Percentiles rank a stretch among this genome's conserved stretches.
Conservation (phyloP, 257 asterid genomes). For the Cordia subcordata region DNA sequence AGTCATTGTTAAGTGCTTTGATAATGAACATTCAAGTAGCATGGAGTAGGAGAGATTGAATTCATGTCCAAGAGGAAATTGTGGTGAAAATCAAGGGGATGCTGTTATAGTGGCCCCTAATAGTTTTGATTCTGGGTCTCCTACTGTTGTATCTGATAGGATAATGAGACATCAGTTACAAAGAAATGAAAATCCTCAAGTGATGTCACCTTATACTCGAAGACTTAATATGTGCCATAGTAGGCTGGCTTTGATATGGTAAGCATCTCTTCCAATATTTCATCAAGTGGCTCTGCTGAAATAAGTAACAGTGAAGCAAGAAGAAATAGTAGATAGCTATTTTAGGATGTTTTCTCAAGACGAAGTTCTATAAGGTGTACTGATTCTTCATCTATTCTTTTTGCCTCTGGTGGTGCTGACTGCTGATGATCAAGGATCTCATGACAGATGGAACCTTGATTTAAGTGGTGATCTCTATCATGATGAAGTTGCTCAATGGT, state of each 20-base stretch:
- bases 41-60: constrained; percentile 15
- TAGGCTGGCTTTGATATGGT: constrained; percentile 54
- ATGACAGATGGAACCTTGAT: constrained; percentile 66
- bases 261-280: constrained; percentile 60
- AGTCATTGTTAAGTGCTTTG: constrained; percentile 15
- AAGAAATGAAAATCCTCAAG: constrained; percentile 36
- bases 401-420: constrained; percentile 51
- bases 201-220: constrained; percentile 46
- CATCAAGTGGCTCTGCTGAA: constrained; percentile 54
- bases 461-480: constrained; percentile 46
- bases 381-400: constrained; percentile 52
- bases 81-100: constrained; percentile 20
- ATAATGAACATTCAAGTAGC: constrained; percentile 25
- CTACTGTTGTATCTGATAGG: constrained; percentile 35
- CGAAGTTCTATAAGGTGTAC: constrained; percentile 52
- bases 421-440: constrained; percentile 46
- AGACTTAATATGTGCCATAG: constrained; percentile 40
- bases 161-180: constrained; percentile 28
- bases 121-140: constrained; percentile 37
- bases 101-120: constrained; percentile 19
- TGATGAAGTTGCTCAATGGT: constrained; percentile 38
- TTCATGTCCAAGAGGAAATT: constrained; percentile 18
- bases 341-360: constrained; percentile 75
- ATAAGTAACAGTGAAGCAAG: constrained; percentile 54
- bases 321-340: constrained; percentile 62